A percentile compares a stretch with the other conserved stretches of the same genome.
phyloP scores from a whole-genome alignment of 148 eudicot species.

The Chenopodium suecicum region DNA sequence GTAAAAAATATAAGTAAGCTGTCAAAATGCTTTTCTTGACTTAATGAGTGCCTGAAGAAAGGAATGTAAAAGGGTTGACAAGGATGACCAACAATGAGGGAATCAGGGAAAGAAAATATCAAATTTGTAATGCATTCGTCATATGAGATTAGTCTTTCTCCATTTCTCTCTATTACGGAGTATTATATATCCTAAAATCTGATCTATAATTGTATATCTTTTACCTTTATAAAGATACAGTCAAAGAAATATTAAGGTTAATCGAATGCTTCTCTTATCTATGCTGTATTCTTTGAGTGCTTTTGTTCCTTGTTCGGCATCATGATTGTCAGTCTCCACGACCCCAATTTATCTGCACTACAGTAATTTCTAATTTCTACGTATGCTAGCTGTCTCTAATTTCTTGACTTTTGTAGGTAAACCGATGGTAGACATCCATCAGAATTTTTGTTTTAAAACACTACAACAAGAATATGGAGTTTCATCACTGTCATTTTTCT shows the following conservation, averaged over 20 bases:
- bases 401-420: conserved; percentile 14
- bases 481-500: background rate
- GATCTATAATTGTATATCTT: background rate
- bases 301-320: background rate
- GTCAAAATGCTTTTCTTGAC: too few relatives aligned
- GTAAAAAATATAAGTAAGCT: background rate
- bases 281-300: background rate
- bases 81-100: background rate
- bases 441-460: background rate
- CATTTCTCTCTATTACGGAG: background rate
- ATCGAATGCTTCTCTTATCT: background rate
- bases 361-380: background rate
- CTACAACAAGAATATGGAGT: background rate
- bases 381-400: background rate
- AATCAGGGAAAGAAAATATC: background rate
- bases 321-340: background rate
- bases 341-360: background rate
- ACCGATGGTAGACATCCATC: background rate
- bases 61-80: background rate
- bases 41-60: background rate
- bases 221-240: background rate
- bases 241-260: background rate
- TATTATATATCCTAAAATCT: background rate
- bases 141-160: background rate
- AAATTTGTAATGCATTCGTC: background rate